Evolutionary conservation across 179 eudicot genomes (phyloP).

Genomic region (Spergularia azorica): DNA sequence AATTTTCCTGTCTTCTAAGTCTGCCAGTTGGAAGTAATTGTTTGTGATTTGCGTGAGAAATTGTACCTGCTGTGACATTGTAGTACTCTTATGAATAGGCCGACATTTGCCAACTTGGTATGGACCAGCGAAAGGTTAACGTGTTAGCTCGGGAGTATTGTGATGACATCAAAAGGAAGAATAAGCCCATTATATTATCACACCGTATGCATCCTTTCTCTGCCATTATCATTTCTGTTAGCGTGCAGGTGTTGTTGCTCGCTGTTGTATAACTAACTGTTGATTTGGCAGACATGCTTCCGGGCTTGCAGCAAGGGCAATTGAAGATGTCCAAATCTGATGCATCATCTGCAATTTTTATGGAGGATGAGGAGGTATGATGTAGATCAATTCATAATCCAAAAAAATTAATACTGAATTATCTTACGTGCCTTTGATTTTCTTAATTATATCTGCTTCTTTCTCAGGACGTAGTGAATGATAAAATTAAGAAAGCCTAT

Average conservation of each 20-base stretch:
- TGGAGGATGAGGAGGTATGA: constrained; percentile 94
- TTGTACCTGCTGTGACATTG: neutral
- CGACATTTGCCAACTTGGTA: constrained; percentile 95
- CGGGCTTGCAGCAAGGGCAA: constrained; percentile 91
- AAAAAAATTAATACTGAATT: neutral
- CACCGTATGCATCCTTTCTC: constrained; percentile 60
- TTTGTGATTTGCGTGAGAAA: neutral
- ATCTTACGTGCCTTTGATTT: neutral
- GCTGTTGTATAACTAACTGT: neutral
- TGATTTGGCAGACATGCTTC: constrained; percentile 79
- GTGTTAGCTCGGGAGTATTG: constrained; percentile 95
- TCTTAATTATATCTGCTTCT: neutral
- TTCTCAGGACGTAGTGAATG: constrained; percentile 69
- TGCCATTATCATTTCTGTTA: neutral
- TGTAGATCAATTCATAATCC: neutral
- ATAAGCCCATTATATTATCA: constrained; percentile 90
- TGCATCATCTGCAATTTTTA: constrained; percentile 75
- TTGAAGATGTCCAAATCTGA: constrained; percentile 95
- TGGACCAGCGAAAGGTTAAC: constrained; percentile 98
- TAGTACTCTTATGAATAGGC: constrained; percentile 53
- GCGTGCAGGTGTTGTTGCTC: neutral
- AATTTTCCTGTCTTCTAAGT: neutral
- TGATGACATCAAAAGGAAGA: constrained; percentile 92
- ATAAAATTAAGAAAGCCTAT: constrained; percentile 85
- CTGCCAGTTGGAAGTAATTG: constrained; percentile 1